Percentiles rank a stretch among this genome's conserved stretches.
These are phyloP conservation scores for Solanum ahanhuiri DNA, from an alignment of 257 asterid species.

Conservation along the genomic window DNA sequence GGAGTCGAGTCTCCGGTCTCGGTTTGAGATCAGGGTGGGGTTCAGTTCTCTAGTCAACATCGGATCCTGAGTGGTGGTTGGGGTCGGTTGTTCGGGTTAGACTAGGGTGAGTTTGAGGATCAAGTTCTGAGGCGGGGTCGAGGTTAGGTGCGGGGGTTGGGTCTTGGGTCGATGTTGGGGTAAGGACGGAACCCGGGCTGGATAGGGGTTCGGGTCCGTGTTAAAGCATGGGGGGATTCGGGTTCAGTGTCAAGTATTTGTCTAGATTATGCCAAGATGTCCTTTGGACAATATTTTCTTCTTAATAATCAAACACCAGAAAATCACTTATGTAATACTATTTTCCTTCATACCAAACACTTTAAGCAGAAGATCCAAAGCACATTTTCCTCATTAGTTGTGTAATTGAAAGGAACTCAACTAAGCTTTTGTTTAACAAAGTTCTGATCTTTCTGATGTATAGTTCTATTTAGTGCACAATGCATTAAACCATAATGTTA, in stretches of 20 bases:
- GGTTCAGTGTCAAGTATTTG: not conserved
- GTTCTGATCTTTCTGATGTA: not conserved
- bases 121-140: not conserved
- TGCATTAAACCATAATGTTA: not conserved
- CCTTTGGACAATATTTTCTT: not conserved
- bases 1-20: not conserved
- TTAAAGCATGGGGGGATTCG: not conserved
- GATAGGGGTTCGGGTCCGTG: not conserved
- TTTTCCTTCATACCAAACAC: not conserved
- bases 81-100: not conserved
- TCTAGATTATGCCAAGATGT: not conserved
- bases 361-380: not conserved
- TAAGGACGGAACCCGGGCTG: not conserved
- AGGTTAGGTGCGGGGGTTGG: not conserved
- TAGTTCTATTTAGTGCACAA: not conserved
- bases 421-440: not conserved
- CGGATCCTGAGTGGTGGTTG: not conserved
- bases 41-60: not conserved
- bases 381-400: not conserved
- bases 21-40: not conserved
- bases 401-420: not conserved
- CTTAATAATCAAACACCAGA: not conserved
- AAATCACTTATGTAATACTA: not conserved
- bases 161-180: not conserved
- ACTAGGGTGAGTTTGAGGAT: not conserved